A percentile compares a stretch with the other conserved stretches of the same genome.
phyloP scores from a whole-genome alignment of 352 stramenopile genomes.

The Globisporangium polare region DNA sequence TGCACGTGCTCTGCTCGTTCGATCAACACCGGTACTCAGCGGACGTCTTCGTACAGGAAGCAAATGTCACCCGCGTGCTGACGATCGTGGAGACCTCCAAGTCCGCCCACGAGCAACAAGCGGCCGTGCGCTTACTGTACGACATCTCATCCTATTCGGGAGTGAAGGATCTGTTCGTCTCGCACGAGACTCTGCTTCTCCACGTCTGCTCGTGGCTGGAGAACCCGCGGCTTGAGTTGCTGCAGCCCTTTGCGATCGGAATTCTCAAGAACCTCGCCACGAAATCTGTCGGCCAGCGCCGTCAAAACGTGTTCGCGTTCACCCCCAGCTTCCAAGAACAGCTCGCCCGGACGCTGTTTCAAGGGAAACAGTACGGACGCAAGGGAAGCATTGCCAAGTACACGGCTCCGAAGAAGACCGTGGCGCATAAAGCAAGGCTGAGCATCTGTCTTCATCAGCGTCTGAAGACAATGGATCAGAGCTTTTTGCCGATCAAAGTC shows the following conservation, averaged over 20 bases:
- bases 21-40: conserved; percentile 20
- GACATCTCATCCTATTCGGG: conserved; percentile 18
- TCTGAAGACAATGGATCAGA: background rate
- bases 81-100: conserved; percentile 24
- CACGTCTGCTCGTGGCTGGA: conserved; percentile 16
- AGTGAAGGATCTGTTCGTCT: conserved; percentile 18
- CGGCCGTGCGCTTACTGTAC: conserved; percentile 20
- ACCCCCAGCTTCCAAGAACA: conserved; percentile 26
- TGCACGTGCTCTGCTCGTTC: conserved; percentile 29
- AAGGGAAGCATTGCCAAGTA: conserved; percentile 12
- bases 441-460: background rate
- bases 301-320: conserved; percentile 20
- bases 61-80: conserved; percentile 23
- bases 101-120: conserved; percentile 20
- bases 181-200: conserved; percentile 9
- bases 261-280: conserved; percentile 19
- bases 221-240: conserved; percentile 9
- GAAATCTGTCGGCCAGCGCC: conserved; percentile 7
- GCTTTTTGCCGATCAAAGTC: background rate
- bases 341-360: conserved; percentile 28
- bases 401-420: background rate
- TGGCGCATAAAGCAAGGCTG: background rate
- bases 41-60: conserved; percentile 19
- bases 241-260: conserved; percentile 15
- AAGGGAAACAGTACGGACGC: conserved; percentile 14